phyloP scores from a whole-genome alignment of 805 yeast species.

The Kuraishia cidri region DNA sequence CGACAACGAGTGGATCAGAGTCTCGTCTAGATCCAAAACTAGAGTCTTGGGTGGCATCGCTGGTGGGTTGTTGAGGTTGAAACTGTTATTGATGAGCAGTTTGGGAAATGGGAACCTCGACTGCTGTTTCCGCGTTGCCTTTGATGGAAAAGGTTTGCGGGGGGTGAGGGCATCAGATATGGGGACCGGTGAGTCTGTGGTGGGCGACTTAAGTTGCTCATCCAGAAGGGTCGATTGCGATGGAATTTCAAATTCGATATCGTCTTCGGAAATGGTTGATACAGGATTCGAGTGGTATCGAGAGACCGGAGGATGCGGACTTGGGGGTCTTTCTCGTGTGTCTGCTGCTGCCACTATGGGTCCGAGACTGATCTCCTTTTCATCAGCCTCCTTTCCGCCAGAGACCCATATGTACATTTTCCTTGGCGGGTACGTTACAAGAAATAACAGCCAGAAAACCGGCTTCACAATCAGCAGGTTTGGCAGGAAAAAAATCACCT shows the following conservation, averaged over 20 bases:
- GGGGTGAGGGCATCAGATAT: too few relatives aligned
- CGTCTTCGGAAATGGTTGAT: conserved; percentile 22
- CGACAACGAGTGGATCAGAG: conserved; percentile 84
- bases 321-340: too few relatives aligned
- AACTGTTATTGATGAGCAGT: conserved; percentile 17
- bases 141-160: conserved; percentile 1
- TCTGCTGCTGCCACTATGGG: conserved; percentile 1
- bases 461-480: conserved; percentile 45
- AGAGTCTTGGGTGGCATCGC: conserved; percentile 44
- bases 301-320: too few relatives aligned
- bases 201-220: conserved; percentile 24
- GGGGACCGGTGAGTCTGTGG: conserved; percentile 8
- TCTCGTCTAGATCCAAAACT: conserved; percentile 88
- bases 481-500: conserved; percentile 35
- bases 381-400: not conserved
- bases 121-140: not conserved
- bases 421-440: conserved; percentile 49
- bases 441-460: conserved; percentile 32
- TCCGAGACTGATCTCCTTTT: not conserved
- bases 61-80: conserved; percentile 21
- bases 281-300: conserved; percentile 8
- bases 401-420: conserved; percentile 16
- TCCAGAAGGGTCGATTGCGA: conserved; percentile 10
- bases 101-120: conserved; percentile 21
- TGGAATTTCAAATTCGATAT: conserved; percentile 20